Evolutionary conservation across 2,329 filamentous ascomycete genomes (phyloP).

Genomic region (Paraphaeosphaeria minitans): DNA sequence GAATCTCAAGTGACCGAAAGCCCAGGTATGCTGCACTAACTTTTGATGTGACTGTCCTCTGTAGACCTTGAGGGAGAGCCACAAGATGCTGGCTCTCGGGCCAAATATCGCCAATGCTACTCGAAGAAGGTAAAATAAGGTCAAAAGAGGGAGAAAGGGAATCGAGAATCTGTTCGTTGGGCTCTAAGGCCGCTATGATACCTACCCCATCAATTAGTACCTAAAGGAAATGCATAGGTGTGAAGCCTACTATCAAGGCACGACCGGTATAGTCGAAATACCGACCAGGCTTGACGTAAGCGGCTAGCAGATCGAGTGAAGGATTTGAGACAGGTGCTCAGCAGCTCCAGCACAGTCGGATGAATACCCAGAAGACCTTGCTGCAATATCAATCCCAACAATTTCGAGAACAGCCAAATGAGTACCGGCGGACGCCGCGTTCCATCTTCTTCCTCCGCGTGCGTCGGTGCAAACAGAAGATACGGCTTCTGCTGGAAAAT

Average conservation of each 20-base stretch:
- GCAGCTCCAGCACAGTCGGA: constrained; percentile 41
- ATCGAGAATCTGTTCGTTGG: constrained; percentile 23
- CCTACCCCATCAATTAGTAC: constrained; percentile 43
- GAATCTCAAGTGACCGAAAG: constrained; percentile 29
- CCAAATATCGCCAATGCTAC: constrained; percentile 46
- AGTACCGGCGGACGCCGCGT: constrained; percentile 53
- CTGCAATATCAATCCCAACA: constrained; percentile 55
- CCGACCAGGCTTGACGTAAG: constrained; percentile 41
- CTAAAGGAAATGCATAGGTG: neutral
- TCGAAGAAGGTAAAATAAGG: constrained; percentile 47
- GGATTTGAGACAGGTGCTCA: constrained; percentile 45
- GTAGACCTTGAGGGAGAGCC: constrained; percentile 49
- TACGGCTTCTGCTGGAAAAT: constrained; percentile 76
- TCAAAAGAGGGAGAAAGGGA: constrained; percentile 24
- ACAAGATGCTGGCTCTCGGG: constrained; percentile 47
- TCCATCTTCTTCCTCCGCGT: constrained; percentile 38
- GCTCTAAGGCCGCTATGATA: constrained; percentile 51
- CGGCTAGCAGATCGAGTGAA: constrained; percentile 42
- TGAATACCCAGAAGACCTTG: constrained; percentile 50
- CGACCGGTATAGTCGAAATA: constrained; percentile 47
- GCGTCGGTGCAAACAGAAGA: constrained; percentile 58
- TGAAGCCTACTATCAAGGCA: constrained; percentile 48
- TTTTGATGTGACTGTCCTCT: constrained; percentile 35
- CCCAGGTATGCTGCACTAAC: constrained; percentile 33
- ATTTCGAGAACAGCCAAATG: constrained; percentile 59